phyloP scores from a whole-genome alignment of 2,329 filamentous ascomycete genomes.

The Neofusicoccum umdonicola region DNA sequence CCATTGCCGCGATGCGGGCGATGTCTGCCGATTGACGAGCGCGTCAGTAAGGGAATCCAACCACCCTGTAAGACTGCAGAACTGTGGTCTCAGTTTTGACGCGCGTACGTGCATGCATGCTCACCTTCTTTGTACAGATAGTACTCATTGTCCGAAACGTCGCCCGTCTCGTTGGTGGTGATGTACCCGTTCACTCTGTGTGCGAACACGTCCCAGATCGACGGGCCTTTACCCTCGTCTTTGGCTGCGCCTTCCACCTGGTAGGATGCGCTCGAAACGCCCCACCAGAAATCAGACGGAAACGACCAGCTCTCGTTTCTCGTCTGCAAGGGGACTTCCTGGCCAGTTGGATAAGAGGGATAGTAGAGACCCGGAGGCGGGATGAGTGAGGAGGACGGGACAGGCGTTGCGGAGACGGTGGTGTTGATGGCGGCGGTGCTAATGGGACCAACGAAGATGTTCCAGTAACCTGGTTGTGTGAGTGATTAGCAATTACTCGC shows the following conservation, averaged over 20 bases:
- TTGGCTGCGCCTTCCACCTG: conserved; percentile 47
- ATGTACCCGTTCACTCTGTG: conserved; percentile 30
- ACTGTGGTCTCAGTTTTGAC: neutral
- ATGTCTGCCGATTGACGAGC: conserved; percentile 30
- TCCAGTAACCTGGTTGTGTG: conserved; percentile 20
- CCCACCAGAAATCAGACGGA: conserved; percentile 41
- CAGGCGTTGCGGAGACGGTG: conserved; percentile 29
- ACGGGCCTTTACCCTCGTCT: conserved; percentile 40
- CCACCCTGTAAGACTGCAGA: too few species aligned
- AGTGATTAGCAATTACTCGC: too few species aligned
- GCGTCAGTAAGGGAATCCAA: neutral
- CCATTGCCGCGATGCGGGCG: conserved; percentile 34
- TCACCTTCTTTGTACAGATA: conserved; percentile 48
- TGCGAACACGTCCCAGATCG: conserved; percentile 39
- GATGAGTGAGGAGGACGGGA: conserved; percentile 33
- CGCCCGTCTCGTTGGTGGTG: conserved; percentile 40
- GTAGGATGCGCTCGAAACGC: conserved; percentile 42
- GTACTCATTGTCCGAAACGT: conserved; percentile 52
- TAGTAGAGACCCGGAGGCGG: conserved; percentile 34
- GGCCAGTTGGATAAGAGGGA: conserved; percentile 30
- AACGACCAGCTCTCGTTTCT: conserved; percentile 30
- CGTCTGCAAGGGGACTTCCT: conserved; percentile 26
- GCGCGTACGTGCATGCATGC: too few species aligned
- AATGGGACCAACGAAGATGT: conserved; percentile 25
- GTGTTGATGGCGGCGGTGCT: conserved; percentile 24